These are phyloP conservation scores for Nakaseomyces sp. DNA, from an alignment of 1,139 yeast species.

Conservation along the genomic window DNA sequence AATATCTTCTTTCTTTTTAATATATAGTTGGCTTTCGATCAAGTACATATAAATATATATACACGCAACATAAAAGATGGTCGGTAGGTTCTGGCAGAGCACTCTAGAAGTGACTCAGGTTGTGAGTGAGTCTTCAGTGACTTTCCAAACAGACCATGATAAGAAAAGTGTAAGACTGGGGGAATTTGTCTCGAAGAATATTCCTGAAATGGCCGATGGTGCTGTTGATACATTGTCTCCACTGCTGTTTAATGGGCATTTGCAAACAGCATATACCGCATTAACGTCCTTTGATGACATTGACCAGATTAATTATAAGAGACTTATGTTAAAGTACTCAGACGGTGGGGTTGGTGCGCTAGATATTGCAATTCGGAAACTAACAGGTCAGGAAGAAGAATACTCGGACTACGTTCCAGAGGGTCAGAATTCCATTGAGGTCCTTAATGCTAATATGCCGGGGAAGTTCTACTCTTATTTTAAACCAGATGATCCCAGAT, in stretches of 20 bases:
- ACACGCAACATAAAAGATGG: no score
- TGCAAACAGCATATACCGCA: constrained; percentile 56
- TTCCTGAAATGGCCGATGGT: constrained; percentile 37
- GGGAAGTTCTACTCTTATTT: constrained; percentile 17
- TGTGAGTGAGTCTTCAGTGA: constrained; percentile 8
- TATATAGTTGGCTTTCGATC: no score
- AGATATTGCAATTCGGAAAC: constrained; percentile 51
- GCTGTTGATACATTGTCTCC: constrained; percentile 47
- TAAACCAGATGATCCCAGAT: constrained; percentile 29
- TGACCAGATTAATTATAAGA: constrained; percentile 43
- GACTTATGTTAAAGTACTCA: constrained; percentile 41
- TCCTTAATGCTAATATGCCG: constrained; percentile 12
- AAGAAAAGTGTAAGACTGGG: constrained; percentile 9
- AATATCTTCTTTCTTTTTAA: no score
- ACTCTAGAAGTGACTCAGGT: constrained; percentile 9
- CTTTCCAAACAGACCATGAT: constrained; percentile 5
- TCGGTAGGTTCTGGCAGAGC: neutral
- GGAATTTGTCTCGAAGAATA: constrained; percentile 29
- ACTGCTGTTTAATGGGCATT: constrained; percentile 51
- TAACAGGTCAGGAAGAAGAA: no score
- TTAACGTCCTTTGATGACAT: constrained; percentile 33
- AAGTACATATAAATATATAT: no score
- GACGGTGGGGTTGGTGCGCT: constrained; percentile 53
- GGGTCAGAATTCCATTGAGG: constrained; percentile 15
- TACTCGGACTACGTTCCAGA: constrained; percentile 14